Base-by-base conservation (phyloP, 345 rosid genomes). In the Firmiana major region DNA sequence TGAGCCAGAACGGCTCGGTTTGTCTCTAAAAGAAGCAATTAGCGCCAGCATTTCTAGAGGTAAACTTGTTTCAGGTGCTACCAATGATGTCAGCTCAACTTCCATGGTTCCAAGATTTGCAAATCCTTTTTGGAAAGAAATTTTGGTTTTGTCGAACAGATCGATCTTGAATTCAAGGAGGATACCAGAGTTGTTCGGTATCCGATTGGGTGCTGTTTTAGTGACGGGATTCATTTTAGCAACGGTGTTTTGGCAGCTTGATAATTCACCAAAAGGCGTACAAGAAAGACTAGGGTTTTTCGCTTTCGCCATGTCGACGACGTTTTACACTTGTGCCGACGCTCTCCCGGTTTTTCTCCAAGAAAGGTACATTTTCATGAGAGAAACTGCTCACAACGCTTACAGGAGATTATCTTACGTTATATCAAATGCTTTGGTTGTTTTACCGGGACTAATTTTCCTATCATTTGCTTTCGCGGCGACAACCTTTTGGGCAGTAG, bases 221-320 rank as follows among this genome's bases (percentile, higher is more conserved):
- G 89, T 93, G 28, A 96, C 98, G 16, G 99, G 99, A 1, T 90
- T 96, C 63, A 93, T 93, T 62, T 24, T 96, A 0, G 98, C 99
- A 53, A 92, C 99, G 9, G 83, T 93, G 75, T 96, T 86, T 73
- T 93, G 98, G 99, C 85, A 79, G 59, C 89, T 96, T 3, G 99
- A 93, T 43, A 82, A 82, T 73, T 96, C 99, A 5, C 97, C 99
- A 0, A 91, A 87, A 83, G 99, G 98, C 0, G 90, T 89, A 5
- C 97, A 91, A 80, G 98, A 96, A 71, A 75, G 99, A 16, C 24
- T 96, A 34, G 99, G 99, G 8, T 93, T 91, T 79, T 86, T 96
- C 81, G 99, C 98, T 0, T 96, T 96, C 74, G 97, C 95, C 0
- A 93, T 96, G 97, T 93, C 99, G 0, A 96, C 99, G 1, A 96